phyloP scores from a whole-genome alignment of 148 eudicot genomes.

The Silene uniflora region DNA sequence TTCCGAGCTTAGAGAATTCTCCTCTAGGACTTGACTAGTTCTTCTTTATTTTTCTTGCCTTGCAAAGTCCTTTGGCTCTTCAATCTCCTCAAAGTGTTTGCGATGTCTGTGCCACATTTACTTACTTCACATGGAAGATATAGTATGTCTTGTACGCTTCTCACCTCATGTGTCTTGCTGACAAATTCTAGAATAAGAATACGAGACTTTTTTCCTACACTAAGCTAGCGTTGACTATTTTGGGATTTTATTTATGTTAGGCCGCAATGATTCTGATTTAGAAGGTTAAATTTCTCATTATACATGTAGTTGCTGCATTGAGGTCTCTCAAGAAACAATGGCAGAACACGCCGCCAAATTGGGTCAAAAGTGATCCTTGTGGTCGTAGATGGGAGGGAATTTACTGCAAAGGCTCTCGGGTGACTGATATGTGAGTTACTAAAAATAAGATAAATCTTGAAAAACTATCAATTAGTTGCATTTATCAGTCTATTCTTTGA shows the following conservation, averaged over 20 bases:
- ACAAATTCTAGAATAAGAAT: too few species aligned
- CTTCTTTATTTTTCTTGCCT: background rate
- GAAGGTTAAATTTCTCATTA: background rate
- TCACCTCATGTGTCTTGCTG: too few species aligned
- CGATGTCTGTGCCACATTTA: too few species aligned
- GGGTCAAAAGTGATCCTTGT: constrained; percentile 34
- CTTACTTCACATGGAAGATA: too few species aligned
- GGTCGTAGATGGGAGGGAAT: constrained; percentile 35
- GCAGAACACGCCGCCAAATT: constrained; percentile 34
- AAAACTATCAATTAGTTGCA: background rate
- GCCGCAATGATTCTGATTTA: background rate
- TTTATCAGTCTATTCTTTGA: background rate
- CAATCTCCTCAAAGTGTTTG: too few species aligned
- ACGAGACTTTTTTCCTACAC: background rate
- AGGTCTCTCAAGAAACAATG: constrained; percentile 28
- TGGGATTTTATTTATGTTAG: background rate
- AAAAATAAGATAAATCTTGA: background rate
- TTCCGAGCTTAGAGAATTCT: background rate
- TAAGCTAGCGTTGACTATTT: too few species aligned
- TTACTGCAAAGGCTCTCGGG: constrained; percentile 33
- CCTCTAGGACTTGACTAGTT: background rate
- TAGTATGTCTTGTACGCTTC: background rate
- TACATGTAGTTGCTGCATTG: constrained; percentile 28
- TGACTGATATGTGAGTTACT: constrained; percentile 28
- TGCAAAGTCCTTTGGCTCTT: background rate